Base-by-base conservation (phyloP, 768 basidiomycete species). In the Exidia glandulosa region DNA sequence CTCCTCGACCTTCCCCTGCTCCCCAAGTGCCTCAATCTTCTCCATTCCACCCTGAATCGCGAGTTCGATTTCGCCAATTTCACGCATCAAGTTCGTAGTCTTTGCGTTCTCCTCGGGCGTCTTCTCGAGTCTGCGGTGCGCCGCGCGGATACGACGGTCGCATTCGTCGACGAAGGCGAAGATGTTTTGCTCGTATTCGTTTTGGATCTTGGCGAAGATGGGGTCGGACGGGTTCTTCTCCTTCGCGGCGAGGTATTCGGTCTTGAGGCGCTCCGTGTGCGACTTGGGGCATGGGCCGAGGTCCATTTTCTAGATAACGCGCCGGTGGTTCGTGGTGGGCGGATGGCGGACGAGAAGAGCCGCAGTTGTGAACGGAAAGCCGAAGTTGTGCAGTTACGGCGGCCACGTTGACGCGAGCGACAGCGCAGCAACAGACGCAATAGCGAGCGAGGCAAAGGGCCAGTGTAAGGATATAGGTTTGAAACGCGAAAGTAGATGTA, bases 31-130 rank as follows among this genome's bases (percentile, higher is more conserved):
- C 74, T 99, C 96, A 66, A 99, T 96, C 78, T 97, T 97, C 72
- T 96, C 91, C 52, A 96, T 99, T 59, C 94, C 94, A 66, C 94
- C 94, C 76, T 98, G 94, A 71, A 98, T 97, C 59, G 96, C 94
- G 65, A 97, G 76, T 77, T 98, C 95, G 71, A 99, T 97, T 77
- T 99, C 96, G 60, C 92, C 96, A 74, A 99, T 97, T 81, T 99
- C 96, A 64, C 93, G 81, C 96, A 99, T 99, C 77, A 99, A 73
- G 72, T 95, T 94, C 3, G 96, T 97, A 32, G 95, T 98, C 76
- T 97, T 96, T 57, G 94, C 93, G 71, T 99, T 99, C 79, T 99
- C 96, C 76, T 98, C 96, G 33, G 96, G 96, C 4, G 96, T 99
- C 80, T 99, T 99, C 78, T 99, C 96, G 69, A 99, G 75, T 69